phyloP scores from a whole-genome alignment of 2,329 filamentous ascomycete species.

The Pseudogymnoascus sp. region DNA sequence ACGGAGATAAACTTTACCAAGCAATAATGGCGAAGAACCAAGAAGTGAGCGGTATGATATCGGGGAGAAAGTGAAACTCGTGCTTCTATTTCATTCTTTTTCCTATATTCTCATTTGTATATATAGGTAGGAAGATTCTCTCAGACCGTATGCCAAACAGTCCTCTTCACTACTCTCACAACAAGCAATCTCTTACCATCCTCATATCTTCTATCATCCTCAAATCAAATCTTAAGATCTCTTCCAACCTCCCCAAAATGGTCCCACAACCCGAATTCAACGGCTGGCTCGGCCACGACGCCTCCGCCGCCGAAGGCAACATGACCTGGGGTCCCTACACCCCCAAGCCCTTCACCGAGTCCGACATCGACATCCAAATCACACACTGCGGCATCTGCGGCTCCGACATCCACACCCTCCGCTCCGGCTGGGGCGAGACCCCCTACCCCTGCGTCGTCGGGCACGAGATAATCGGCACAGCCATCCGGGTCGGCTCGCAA shows the following conservation, averaged over 20 bases:
- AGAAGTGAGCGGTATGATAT: not conserved
- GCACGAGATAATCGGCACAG: constrained; percentile 42
- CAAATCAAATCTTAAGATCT: not conserved
- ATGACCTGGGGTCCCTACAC: constrained; percentile 27
- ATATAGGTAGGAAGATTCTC: constrained; percentile 7
- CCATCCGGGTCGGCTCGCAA: constrained; percentile 32
- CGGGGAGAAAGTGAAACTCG: not conserved
- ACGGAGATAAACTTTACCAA: not conserved
- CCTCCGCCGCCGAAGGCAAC: constrained; percentile 28
- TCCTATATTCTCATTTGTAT: not conserved
- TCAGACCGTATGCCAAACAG: not conserved
- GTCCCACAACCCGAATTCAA: constrained; percentile 24
- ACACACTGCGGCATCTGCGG: constrained; percentile 43
- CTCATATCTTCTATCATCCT: not conserved
- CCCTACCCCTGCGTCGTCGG: constrained; percentile 33
- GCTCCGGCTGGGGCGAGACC: constrained; percentile 21
- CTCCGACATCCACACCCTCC: constrained; percentile 22
- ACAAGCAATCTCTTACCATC: not conserved
- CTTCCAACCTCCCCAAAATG: not conserved
- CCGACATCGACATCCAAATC: constrained; percentile 40
- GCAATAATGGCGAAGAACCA: not conserved
- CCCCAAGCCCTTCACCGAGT: constrained; percentile 27
- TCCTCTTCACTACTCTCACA: not conserved
- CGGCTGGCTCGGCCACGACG: constrained; percentile 25
- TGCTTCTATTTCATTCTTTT: not conserved